Conservation (phyloP, 306 rosid genomes). For the Sicyos baderoa region DNA sequence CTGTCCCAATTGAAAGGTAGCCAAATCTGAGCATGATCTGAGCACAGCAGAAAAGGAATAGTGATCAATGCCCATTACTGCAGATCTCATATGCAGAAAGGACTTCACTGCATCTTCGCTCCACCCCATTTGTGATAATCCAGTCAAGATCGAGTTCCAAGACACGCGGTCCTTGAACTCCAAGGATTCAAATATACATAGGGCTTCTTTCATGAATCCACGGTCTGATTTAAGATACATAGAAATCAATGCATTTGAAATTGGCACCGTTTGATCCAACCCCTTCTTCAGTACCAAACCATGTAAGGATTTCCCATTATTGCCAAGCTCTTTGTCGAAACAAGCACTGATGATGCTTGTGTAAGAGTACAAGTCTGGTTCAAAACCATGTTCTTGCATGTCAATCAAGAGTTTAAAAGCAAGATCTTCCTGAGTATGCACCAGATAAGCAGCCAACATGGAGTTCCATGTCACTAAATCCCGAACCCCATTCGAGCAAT, state of each 20-base stretch:
- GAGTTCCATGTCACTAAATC: conserved; percentile 85
- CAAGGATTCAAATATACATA: conserved; percentile 38
- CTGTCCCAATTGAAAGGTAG: conserved; percentile 63
- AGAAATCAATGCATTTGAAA: conserved; percentile 65
- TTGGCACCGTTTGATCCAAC: conserved; percentile 44
- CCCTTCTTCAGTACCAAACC: conserved; percentile 66
- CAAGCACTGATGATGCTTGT: conserved; percentile 56
- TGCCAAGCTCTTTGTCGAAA: conserved; percentile 31
- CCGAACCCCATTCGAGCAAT: conserved; percentile 25
- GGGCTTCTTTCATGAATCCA: conserved; percentile 47
- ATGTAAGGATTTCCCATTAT: conserved; percentile 48
- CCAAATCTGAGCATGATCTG: conserved; percentile 35
- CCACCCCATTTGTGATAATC: conserved; percentile 56
- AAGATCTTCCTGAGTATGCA: conserved; percentile 39
- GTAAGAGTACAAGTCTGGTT: conserved; percentile 65
- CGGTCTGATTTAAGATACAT: conserved; percentile 58
- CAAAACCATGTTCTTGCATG: conserved; percentile 55
- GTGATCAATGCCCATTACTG: conserved; percentile 44
- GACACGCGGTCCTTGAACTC: conserved; percentile 53
- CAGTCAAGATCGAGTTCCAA: conserved; percentile 74
- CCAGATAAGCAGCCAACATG: conserved; percentile 58
- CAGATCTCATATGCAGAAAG: conserved; percentile 44
- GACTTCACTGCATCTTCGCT: conserved; percentile 64
- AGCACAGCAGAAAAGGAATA: conserved; percentile 59
- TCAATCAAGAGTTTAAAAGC: conserved; percentile 45